Base-by-base conservation (phyloP, 2,329 filamentous ascomycete genomes). In the Botrytis byssoidea region DNA sequence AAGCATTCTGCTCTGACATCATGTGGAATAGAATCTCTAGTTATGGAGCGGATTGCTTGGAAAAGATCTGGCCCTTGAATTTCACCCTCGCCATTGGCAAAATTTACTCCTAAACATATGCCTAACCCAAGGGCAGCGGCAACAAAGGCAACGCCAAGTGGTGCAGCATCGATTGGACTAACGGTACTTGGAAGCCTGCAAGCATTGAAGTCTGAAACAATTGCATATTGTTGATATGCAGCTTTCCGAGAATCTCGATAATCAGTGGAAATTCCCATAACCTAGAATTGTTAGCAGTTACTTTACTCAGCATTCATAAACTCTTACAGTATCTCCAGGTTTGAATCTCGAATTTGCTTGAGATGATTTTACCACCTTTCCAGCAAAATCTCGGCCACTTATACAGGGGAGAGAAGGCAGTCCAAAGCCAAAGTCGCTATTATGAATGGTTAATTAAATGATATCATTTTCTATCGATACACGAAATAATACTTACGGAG, bases 401-500 rank as follows among this genome's bases (percentile, higher is more conserved):
- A 81, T 80, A 55, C 79, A 80, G 16, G 79, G 79, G 29, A 81
- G 70, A 64, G 73, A 42, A 70, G 79, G 79, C 32, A 81, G 72
- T 14, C 79, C 79, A 65, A 75, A 81, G 29, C 79, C 79, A 73
- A 80, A 81, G 68, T 80, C 79, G 32, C 79, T 81, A 77, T 40
- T 8, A 37, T 25, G 35, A 46, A 70, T n/a, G 16, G 48, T 67
- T 22, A 72, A 22, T 44, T 20, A 35, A 67, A 51, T 55, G 29
- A 22, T 40, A 64, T 71, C 44, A 63, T 72, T 40, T 66, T 6
- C 46, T 44, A 57, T 20, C 51, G 42, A 57, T 25, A 57, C 37
- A 57, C 5, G n/a, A 92, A 92, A 89, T 89, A 93, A 80, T 93
- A 85, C 88, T 78, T 83, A 92, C 90, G 91, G 89, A 74, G 89